Evolutionary conservation across 768 basidiomycete genomes (phyloP), one percentile per base, ranked within the genome.

Genomic region (Russula dissimulans): DNA sequence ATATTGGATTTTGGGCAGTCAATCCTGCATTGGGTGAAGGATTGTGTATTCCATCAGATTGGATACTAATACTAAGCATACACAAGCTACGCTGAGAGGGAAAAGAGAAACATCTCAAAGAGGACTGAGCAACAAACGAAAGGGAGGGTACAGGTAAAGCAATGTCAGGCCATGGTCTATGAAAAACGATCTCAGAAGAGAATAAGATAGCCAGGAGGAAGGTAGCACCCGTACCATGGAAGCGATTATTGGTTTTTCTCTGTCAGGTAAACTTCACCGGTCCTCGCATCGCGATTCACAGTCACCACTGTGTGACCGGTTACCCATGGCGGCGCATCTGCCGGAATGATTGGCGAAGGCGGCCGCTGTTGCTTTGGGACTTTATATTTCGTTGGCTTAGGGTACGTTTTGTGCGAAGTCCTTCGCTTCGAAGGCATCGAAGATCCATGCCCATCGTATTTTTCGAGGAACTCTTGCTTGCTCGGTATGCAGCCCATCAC

Each of bases 401-500:
- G 36, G 48, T 3, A 31, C 58, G 56, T 49, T 5, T 3, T 47
- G 12, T 52, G 17, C 26, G 38, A 41, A 18, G 31, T 6, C 22
- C 32, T 47, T 43, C 51, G 32, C 31, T 42, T 43, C 11, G 31
- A 22, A 26, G 22, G 22, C n/a, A 32, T 29, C 17, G 22, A 42
- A 14, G 18, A 36, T 10, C 39, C 39, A 29, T 54, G 26, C 1
- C 15, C 60, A 36, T 60, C 60, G 14, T 54, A 36, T 31, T 34
- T 45, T 7, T 62, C 46, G 29, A 67, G 57, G 18, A 68, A 60
- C 15, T 54, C 59, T 46, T 72, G 70, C 64, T 76, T 78, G 68
- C 76, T 78, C 36, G 74, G 72, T 50, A 74, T 74, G 66, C 77
- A 78, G 39, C 76, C 77, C 78, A 79, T 77, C 49, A 44, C 56